Conservation (phyloP, 2,329 filamentous ascomycete genomes). For the Alternaria ethzedia region DNA sequence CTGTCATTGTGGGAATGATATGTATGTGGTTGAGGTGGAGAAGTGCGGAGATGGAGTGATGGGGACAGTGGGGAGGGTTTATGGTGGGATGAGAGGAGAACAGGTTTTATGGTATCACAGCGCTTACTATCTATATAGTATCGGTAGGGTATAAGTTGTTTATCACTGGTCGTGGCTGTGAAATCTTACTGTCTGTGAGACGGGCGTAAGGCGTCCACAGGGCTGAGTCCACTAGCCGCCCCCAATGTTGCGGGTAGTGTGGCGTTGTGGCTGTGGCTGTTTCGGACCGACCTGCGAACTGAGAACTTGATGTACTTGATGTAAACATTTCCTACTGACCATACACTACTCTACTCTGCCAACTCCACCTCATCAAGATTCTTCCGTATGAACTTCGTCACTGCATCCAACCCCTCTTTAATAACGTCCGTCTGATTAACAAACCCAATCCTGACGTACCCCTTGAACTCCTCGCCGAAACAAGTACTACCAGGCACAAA, state of each 20-base stretch:
- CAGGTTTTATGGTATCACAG: background rate
- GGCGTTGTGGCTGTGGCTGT: background rate
- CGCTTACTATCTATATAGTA: background rate
- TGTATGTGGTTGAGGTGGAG: background rate
- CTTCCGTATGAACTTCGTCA: conserved; percentile 62
- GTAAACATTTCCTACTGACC: background rate
- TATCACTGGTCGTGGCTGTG: background rate
- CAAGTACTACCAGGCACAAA: conserved; percentile 75
- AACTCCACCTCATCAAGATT: conserved; percentile 60
- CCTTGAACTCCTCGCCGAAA: conserved; percentile 74
- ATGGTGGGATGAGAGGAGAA: background rate
- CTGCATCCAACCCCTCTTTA: conserved; percentile 65
- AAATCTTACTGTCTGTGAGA: background rate
- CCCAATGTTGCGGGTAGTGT: background rate
- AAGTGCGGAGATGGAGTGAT: background rate
- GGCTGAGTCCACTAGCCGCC: background rate
- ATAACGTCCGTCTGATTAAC: conserved; percentile 74
- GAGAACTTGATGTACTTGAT: background rate
- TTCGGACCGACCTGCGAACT: background rate
- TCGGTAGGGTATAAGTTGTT: background rate
- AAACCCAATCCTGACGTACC: conserved; percentile 80
- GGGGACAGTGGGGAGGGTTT: no score
- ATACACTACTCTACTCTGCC: conserved; percentile 13
- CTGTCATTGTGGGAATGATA: background rate
- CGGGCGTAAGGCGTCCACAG: background rate